Percentiles rank a stretch among this genome's conserved stretches.
Conservation (phyloP, 495 filamentous ascomycete genomes). For the Baudoinia panamericana region DNA sequence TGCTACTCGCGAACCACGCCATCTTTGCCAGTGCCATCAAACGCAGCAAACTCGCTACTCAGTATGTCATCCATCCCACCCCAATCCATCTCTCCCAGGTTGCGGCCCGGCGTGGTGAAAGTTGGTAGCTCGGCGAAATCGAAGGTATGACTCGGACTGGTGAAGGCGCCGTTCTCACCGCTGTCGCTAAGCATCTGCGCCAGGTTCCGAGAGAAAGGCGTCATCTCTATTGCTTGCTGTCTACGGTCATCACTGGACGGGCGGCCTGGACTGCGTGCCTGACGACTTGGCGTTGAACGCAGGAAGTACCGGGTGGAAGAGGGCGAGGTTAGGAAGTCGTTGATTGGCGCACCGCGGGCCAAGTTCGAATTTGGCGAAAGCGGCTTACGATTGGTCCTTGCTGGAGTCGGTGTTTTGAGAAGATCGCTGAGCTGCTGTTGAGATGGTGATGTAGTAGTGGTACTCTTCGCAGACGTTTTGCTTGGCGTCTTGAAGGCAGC, state of each 20-base stretch:
- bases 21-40: neutral
- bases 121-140: slow-evolving; percentile 17
- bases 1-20: too few relatives aligned
- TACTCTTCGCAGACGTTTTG: slow-evolving; percentile 12
- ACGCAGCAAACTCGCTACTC: slow-evolving; percentile 12
- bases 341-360: slow-evolving; percentile 1
- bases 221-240: slow-evolving; percentile 1
- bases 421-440: slow-evolving; percentile 10
- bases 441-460: slow-evolving; percentile 7
- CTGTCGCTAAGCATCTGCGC: slow-evolving; percentile 17
- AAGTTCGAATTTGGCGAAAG: slow-evolving; percentile 9
- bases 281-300: slow-evolving; percentile 15
- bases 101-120: slow-evolving; percentile 5
- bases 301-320: slow-evolving; percentile 17
- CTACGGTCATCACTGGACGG: too few relatives aligned
- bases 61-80: slow-evolving; percentile 8
- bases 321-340: slow-evolving; percentile 21
- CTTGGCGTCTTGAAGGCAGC: slow-evolving; percentile 16
- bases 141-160: slow-evolving; percentile 12
- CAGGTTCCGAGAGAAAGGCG: slow-evolving; percentile 16
- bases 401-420: slow-evolving; percentile 15
- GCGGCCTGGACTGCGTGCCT: slow-evolving; percentile 12
- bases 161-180: slow-evolving; percentile 4
- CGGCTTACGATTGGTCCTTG: slow-evolving; percentile 15
- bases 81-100: slow-evolving; percentile 8